Conservation (phyloP, 2,329 filamentous ascomycete species). For the Fusarium sp. region DNA sequence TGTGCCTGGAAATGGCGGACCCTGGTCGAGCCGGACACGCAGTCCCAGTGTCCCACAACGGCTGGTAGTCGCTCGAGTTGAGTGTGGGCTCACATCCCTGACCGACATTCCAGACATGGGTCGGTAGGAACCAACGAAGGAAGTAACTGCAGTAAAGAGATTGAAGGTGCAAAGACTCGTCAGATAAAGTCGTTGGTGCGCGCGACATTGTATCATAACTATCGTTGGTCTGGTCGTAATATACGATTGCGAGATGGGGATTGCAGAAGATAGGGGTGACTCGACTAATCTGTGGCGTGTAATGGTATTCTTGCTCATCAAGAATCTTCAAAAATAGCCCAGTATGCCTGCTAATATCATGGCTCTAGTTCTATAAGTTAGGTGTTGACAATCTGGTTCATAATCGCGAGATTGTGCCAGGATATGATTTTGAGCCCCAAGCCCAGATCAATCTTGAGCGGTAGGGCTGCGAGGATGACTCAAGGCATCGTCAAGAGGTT, state of each 20-base stretch:
- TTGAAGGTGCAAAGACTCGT: conserved; percentile 44
- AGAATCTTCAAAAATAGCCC: background rate
- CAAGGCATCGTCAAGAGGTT: conserved; percentile 33
- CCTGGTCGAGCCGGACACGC: conserved; percentile 26
- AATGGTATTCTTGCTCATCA: conserved; percentile 1
- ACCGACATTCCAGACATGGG: conserved; percentile 45
- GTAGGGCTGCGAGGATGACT: conserved; percentile 42
- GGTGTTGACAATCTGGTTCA: conserved; percentile 8
- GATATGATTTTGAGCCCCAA: conserved; percentile 27
- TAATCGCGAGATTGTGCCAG: conserved; percentile 22
- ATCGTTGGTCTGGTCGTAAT: conserved; percentile 33
- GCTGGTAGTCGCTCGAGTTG: conserved; percentile 23
- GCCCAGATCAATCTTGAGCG: conserved; percentile 12
- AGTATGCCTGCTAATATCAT: conserved; percentile 10
- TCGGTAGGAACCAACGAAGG: conserved; percentile 40
- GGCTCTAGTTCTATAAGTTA: conserved; percentile 8
- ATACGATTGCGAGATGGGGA: conserved; percentile 23
- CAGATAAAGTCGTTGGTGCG: conserved; percentile 38
- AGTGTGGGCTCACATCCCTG: conserved; percentile 42
- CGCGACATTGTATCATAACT: conserved; percentile 37
- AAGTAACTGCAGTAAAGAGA: conserved; percentile 45
- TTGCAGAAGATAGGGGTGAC: conserved; percentile 26
- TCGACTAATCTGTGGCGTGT: conserved; percentile 21
- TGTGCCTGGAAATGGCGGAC: conserved; percentile 40
- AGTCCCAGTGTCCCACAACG: conserved; percentile 35